Base-by-base conservation (phyloP, 352 stramenopile species). In the Phytophthora megakarya region DNA sequence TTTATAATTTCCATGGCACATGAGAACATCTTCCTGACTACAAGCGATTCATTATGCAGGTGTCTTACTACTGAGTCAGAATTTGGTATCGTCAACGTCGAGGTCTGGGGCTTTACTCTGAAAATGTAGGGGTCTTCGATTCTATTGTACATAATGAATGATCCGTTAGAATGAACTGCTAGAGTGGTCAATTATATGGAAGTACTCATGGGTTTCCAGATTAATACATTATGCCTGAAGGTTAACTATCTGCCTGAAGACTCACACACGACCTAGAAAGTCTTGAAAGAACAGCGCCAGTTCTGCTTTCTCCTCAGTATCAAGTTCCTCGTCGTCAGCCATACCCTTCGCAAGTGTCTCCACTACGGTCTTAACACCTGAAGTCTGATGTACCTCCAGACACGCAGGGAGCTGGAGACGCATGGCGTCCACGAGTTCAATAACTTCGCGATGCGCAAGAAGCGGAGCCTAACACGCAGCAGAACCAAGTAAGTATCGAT, bases 101-200 rank as follows among this genome's bases (percentile, higher is more conserved):
- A 92, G 61, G 79, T 92, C 12, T 92, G 83, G 83, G 79, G 82
- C 8, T 89, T 92, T 54, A 57, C 75, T 15, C 70, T 55, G 13
- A 86, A 89, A 68, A 66, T 65, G 44, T 88, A 75, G 71, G 51
- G 19, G n/a, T n/a, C n/a, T n/a, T n/a, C n/a, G n/a, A n/a, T n/a
- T n/a, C n/a, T n/a, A n/a, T n/a, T n/a, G n/a, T n/a, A n/a, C n/a
- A n/a, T n/a, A n/a, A n/a, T n/a, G n/a, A n/a, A n/a, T n/a, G n/a
- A n/a, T n/a, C n/a, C n/a, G n/a, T n/a, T n/a, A n/a, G n/a, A n/a
- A n/a, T n/a, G n/a, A n/a, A 22, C 5, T 19, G 12, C 23, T 23
- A 25, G 5, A 32, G 26, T 32, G 26, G 5, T 2, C n/a, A 46
- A 10, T 46, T 23, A 23, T 15, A 40, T n/a, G 18, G 48, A 43